Evolutionary conservation across 2,329 filamentous ascomycete species (phyloP).

Genomic region (Volutella citrinella): DNA sequence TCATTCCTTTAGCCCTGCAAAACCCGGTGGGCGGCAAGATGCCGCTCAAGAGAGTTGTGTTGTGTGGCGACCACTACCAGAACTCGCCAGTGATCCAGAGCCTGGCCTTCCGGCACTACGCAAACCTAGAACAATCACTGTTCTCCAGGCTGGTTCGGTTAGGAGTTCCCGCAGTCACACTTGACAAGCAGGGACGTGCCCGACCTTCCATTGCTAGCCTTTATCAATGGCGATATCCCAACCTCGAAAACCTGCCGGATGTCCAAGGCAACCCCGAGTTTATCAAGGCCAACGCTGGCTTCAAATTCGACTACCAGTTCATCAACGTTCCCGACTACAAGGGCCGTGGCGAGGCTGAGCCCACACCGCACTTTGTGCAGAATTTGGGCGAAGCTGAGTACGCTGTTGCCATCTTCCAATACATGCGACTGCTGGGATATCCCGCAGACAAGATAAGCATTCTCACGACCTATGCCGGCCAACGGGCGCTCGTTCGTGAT

Average conservation of each 20-base stretch:
- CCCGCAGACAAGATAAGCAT: constrained; percentile 82
- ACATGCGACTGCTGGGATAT: constrained; percentile 95
- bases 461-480: constrained; percentile 89
- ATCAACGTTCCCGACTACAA: constrained; percentile 95
- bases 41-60: constrained; percentile 79
- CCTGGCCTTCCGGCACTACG: constrained; percentile 88
- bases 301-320: constrained; percentile 94
- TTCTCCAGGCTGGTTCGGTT: constrained; percentile 89
- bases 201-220: constrained; percentile 82
- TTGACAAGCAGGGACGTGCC: constrained; percentile 92
- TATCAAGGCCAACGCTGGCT: constrained; percentile 80
- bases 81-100: constrained; percentile 97
- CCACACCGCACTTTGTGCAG: constrained; percentile 91
- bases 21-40: constrained; percentile 70
- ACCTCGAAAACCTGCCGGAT: constrained; percentile 73
- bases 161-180: constrained; percentile 83
- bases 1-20: constrained; percentile 92
- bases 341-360: constrained; percentile 81
- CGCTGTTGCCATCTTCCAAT: constrained; percentile 90
- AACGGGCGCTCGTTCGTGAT: constrained; percentile 83
- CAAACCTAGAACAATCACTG: constrained; percentile 92
- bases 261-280: constrained; percentile 71
- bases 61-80: constrained; percentile 94
- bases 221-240: constrained; percentile 90
- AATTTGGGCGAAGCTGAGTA: constrained; percentile 98